These are phyloP conservation scores for Russula ochroleuca DNA, from an alignment of 768 basidiomycete genomes.

Conservation along the genomic window DNA sequence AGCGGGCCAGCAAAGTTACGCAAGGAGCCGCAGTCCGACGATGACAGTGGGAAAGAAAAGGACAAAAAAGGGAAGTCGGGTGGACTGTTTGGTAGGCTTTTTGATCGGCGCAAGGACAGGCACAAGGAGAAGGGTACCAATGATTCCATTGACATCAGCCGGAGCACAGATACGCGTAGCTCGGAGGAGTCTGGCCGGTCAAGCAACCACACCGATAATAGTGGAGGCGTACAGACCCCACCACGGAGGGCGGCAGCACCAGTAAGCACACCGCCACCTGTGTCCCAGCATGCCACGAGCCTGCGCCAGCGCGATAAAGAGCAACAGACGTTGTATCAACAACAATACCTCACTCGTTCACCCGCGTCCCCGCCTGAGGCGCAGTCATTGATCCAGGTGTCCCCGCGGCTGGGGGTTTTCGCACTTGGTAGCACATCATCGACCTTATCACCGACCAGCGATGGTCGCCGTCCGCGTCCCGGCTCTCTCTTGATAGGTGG, in stretches of 20 bases:
- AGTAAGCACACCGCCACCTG: conserved; percentile 36
- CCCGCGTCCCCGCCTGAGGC: conserved; percentile 74
- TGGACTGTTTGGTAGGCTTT: conserved; percentile 70
- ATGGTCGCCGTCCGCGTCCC: conserved; percentile 54
- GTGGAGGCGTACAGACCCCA: conserved; percentile 24
- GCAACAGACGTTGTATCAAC: conserved; percentile 79
- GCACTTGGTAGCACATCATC: conserved; percentile 40
- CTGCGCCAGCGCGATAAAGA: conserved; percentile 86
- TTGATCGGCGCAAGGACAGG: conserved; percentile 72
- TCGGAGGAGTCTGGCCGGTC: conserved; percentile 66
- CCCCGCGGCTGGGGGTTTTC: conserved; percentile 52
- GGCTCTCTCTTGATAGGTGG: conserved; percentile 72
- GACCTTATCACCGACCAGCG: conserved; percentile 43
- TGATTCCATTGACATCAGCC: conserved; percentile 41
- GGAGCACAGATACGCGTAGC: conserved; percentile 33
- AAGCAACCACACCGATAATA: conserved; percentile 35
- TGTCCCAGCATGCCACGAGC: conserved; percentile 59
- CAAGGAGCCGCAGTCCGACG: conserved; percentile 42
- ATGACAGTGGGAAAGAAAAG: conserved; percentile 47
- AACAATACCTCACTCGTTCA: conserved; percentile 81
- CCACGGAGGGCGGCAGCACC: conserved; percentile 36
- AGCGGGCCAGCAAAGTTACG: conserved; percentile 38
- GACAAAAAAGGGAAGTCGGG: conserved; percentile 63
- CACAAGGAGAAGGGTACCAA: conserved; percentile 54
- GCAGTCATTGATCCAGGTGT: conserved; percentile 68